phyloP scores from a whole-genome alignment of 352 stramenopile species.

The Pythium brassicae region DNA sequence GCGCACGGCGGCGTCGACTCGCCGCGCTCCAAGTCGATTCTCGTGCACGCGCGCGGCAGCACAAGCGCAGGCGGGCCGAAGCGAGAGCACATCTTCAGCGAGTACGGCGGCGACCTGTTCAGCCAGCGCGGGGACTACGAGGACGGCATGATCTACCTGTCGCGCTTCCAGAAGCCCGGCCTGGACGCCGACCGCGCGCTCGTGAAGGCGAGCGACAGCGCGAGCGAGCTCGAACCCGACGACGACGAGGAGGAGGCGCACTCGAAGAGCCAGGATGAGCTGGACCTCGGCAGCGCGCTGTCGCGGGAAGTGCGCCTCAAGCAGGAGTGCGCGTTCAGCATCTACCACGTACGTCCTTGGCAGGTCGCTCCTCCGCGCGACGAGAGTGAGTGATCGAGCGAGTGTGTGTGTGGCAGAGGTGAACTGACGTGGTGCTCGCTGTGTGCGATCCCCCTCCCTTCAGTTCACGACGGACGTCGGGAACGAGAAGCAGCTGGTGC shows the following conservation, averaged over 20 bases:
- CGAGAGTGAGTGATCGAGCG: not conserved
- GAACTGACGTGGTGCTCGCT: not conserved
- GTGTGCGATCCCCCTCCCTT: not conserved
- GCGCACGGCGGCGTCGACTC: slow-evolving; percentile 27
- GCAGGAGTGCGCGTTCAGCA: slow-evolving; percentile 76
- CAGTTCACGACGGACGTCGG: slow-evolving; percentile 61
- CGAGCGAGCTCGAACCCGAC: slow-evolving; percentile 39
- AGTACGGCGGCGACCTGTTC: slow-evolving; percentile 80
- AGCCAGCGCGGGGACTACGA: slow-evolving; percentile 80
- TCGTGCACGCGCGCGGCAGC: slow-evolving; percentile 22
- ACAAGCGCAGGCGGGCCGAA: slow-evolving; percentile 23
- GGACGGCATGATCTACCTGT: slow-evolving; percentile 87
- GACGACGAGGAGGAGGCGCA: slow-evolving; percentile 44
- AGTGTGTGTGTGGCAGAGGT: too few species aligned
- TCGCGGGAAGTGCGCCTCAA: slow-evolving; percentile 67
- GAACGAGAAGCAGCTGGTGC: slow-evolving; percentile 74
- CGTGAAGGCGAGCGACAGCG: slow-evolving; percentile 17
- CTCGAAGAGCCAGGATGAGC: slow-evolving; percentile 43
- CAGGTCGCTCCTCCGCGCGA: not conserved
- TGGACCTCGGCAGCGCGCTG: slow-evolving; percentile 34
- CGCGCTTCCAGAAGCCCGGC: slow-evolving; percentile 62
- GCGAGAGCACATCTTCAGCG: slow-evolving; percentile 46
- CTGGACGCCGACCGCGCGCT: not conserved
- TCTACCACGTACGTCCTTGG: slow-evolving; percentile 56
- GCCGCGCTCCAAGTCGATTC: slow-evolving; percentile 52